phyloP scores from a whole-genome alignment of 495 filamentous ascomycete species.

The Tuber melanosporum region DNA sequence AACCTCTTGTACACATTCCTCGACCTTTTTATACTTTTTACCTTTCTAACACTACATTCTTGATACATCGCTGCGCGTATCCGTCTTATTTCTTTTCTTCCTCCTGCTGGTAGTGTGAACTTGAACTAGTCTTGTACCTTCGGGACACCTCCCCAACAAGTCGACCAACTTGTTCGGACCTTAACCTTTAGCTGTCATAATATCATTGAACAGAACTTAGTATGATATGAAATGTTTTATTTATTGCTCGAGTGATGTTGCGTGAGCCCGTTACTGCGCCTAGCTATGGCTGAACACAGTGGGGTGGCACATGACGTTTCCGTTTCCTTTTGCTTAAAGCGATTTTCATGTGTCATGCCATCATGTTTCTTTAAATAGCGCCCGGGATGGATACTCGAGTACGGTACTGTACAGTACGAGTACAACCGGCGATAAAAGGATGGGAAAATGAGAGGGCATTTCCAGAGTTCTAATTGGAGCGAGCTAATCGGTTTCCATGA shows the following conservation, averaged over 20 bases:
- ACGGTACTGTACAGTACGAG: too few relatives aligned
- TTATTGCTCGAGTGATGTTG: neutral
- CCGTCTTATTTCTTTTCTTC: constrained; percentile 8
- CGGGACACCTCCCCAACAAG: neutral
- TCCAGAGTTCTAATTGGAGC: too few relatives aligned
- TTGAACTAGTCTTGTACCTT: neutral
- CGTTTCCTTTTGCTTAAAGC: neutral
- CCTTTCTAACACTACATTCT: neutral
- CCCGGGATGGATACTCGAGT: too few relatives aligned
- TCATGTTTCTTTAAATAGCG: neutral
- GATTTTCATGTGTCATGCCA: neutral
- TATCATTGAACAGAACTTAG: neutral
- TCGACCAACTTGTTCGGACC: neutral
- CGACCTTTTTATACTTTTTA: neutral
- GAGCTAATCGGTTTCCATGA: too few relatives aligned
- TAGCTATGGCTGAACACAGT: neutral
- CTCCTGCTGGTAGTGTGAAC: neutral
- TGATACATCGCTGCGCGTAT: constrained; percentile 2
- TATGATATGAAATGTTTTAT: neutral
- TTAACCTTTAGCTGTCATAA: neutral
- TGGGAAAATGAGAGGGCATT: too few relatives aligned
- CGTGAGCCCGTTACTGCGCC: neutral
- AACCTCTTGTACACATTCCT: constrained; percentile 1
- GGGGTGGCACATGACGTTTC: neutral
- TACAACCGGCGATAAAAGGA: too few relatives aligned